Base-by-base conservation (phyloP, 306 rosid species). In the Prunus armeniaca region DNA sequence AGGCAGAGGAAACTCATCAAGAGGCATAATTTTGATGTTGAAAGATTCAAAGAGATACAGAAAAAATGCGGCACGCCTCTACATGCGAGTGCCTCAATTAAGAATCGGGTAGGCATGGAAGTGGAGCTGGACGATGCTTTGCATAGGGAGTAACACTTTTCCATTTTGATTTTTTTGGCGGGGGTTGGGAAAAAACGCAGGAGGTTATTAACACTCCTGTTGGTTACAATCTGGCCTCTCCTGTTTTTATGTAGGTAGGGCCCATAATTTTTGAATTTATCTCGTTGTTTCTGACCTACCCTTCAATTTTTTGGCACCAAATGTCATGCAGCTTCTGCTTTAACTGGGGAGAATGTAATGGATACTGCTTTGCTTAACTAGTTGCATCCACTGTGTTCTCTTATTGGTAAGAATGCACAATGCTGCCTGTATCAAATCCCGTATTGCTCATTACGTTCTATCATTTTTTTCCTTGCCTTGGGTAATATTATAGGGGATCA, bases 1-100 rank as follows among this genome's bases (percentile, higher is more conserved):
- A 87, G 96, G 84, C 98, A 88, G 83, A 92, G 89, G 90, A 93
- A 89, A 83, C 87, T 96, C 63, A 56, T 91, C 62, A 87, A 84
- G 90, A 87, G 81, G 85, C 73, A 63, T 15, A 60, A 79, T 69
- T 96, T 96, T 79, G 93, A 96, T 82, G 74, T 83, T 63, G 82
- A 78, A 11, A 87, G 89, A 69, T 91, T 78, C 83, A 83, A 62
- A 72, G 96, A 89, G 86, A 69, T 96, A 19, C 89, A 89, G 76
- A 78, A 73, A 72, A 89, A 65, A 80, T 89, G 84, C 74, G 89
- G 19, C 49, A 46, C 74, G 20, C 87, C 82, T 51, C 83, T 72
- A 10, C 87, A 91, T 47, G 93, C 94, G 65, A 78, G 75, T 12
- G 68, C 96, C 54, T 77, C 87, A 2, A 82, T 88, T 55, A 92